Evolutionary conservation across 2,329 filamentous ascomycete genomes (phyloP).

Genomic region (Pseudogymnoascus verrucosus): DNA sequence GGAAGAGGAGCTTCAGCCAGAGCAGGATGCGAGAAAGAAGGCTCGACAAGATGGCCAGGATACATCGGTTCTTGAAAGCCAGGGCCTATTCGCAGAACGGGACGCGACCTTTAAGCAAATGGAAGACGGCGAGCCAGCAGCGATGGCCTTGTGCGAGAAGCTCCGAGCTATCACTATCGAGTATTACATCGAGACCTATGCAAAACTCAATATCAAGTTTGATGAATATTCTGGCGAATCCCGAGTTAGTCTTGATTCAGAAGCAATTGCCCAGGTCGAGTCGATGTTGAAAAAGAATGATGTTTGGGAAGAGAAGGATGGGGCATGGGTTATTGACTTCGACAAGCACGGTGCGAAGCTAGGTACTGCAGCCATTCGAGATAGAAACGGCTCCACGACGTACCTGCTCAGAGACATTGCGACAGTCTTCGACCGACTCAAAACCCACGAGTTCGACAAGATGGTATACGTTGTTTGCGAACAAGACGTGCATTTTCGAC

Average conservation of each 20-base stretch:
- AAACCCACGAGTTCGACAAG: constrained; percentile 56
- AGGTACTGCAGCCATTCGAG: constrained; percentile 58
- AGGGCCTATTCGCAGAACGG: constrained; percentile 35
- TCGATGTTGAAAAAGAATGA: constrained; percentile 49
- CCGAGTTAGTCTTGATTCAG: constrained; percentile 44
- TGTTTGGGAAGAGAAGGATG: constrained; percentile 56
- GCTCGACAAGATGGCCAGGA: constrained; percentile 42
- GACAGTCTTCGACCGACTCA: constrained; percentile 53
- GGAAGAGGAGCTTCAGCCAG: constrained; percentile 46
- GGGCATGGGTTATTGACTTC: constrained; percentile 61
- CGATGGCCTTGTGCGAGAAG: constrained; percentile 52
- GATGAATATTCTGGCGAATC: constrained; percentile 64
- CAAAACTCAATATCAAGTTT: constrained; percentile 55
- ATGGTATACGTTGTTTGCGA: constrained; percentile 62
- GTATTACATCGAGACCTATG: constrained; percentile 57
- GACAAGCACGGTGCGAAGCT: constrained; percentile 59
- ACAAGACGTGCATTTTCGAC: constrained; percentile 58
- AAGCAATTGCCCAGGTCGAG: constrained; percentile 55
- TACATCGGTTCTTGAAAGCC: constrained; percentile 41
- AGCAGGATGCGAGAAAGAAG: constrained; percentile 42
- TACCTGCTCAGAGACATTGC: constrained; percentile 66
- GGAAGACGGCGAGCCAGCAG: constrained; percentile 52
- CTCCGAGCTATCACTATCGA: constrained; percentile 57
- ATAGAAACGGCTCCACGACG: constrained; percentile 58
- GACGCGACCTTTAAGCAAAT: constrained; percentile 55